phyloP scores from a whole-genome alignment of 2,329 filamentous ascomycete genomes.

The Coniosporium tulheliwenetii region DNA sequence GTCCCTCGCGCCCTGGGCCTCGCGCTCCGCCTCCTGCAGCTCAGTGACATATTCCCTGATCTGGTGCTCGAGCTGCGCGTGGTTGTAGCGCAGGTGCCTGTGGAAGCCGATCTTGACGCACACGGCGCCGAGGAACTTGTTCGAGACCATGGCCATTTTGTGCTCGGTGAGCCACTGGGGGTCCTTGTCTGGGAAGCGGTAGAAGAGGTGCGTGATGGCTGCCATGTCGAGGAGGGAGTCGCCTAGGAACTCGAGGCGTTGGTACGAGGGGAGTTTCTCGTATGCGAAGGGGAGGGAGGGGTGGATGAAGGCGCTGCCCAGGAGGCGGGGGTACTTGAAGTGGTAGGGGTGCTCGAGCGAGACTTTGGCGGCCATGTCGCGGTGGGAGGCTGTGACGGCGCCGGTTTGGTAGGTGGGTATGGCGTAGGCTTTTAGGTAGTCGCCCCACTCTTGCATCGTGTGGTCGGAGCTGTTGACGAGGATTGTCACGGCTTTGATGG shows the following conservation, averaged over 20 bases:
- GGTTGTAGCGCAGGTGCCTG: conserved; percentile 44
- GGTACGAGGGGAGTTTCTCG: conserved; percentile 73
- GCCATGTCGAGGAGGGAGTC: conserved; percentile 79
- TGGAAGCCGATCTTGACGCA: conserved; percentile 68
- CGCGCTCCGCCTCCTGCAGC: conserved; percentile 37
- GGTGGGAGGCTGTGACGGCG: conserved; percentile 47
- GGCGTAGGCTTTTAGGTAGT: conserved; percentile 57
- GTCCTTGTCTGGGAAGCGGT: conserved; percentile 59
- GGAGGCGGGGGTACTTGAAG: conserved; percentile 61
- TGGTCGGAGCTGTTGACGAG: conserved; percentile 59
- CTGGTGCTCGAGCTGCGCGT: conserved; percentile 33
- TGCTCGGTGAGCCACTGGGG: conserved; percentile 97
- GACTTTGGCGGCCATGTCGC: conserved; percentile 51
- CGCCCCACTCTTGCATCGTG: conserved; percentile 48
- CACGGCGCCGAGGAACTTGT: conserved; percentile 78
- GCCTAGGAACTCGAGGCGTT: conserved; percentile 82
- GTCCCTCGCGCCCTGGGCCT: conserved; percentile 37
- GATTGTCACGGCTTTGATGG: conserved; percentile 48
- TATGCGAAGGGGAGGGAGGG: conserved; percentile 63
- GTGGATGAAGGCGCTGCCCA: conserved; percentile 77
- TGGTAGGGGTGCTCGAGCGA: conserved; percentile 42
- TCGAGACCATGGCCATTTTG: conserved; percentile 98
- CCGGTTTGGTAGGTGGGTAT: conserved; percentile 56
- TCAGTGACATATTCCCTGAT: conserved; percentile 41
- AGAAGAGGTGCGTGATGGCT: conserved; percentile 70